Conservation (phyloP, 495 filamentous ascomycete species). For the Penicillium soppii region DNA sequence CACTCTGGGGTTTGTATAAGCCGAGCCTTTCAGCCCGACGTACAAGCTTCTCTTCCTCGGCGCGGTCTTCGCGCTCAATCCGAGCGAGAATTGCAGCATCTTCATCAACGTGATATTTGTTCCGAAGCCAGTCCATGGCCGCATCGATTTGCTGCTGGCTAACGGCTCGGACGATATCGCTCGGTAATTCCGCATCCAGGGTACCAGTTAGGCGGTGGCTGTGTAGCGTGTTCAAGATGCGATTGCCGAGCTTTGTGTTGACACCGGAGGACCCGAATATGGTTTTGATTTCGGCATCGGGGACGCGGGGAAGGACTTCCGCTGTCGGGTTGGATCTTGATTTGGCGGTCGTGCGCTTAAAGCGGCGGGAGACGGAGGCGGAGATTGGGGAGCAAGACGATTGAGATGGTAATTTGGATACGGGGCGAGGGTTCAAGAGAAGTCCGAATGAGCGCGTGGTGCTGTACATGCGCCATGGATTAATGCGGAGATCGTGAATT, state of each 20-base stretch:
- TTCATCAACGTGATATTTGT: conserved; percentile 71
- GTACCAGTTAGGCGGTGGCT: conserved; percentile 73
- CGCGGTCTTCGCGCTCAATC: conserved; percentile 56
- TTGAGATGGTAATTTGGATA: neutral
- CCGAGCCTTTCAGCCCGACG: conserved; percentile 44
- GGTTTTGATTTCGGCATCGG: conserved; percentile 51
- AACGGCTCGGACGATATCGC: conserved; percentile 42
- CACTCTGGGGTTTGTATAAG: conserved; percentile 52
- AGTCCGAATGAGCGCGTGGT: conserved; percentile 17
- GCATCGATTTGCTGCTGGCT: conserved; percentile 34
- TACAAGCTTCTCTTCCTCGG: conserved; percentile 41
- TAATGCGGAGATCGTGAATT: conserved; percentile 21
- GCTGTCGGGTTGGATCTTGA: conserved; percentile 8
- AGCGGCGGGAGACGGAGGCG: conserved; percentile 13
- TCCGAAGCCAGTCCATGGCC: conserved; percentile 69
- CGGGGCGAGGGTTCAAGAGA: neutral
- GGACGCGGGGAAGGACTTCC: conserved; percentile 28
- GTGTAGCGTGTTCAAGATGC: conserved; percentile 67
- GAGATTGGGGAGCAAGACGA: neutral
- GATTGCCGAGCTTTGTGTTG: conserved; percentile 55
- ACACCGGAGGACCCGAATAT: conserved; percentile 62
- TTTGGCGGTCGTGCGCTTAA: conserved; percentile 23
- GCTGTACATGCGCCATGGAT: conserved; percentile 18
- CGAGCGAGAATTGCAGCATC: conserved; percentile 61
- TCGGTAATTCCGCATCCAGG: conserved; percentile 53